A percentile compares a stretch with the other conserved stretches of the same genome.
phyloP scores from a whole-genome alignment of 2,329 filamentous ascomycete species.

The Harringtonia aguacate region DNA sequence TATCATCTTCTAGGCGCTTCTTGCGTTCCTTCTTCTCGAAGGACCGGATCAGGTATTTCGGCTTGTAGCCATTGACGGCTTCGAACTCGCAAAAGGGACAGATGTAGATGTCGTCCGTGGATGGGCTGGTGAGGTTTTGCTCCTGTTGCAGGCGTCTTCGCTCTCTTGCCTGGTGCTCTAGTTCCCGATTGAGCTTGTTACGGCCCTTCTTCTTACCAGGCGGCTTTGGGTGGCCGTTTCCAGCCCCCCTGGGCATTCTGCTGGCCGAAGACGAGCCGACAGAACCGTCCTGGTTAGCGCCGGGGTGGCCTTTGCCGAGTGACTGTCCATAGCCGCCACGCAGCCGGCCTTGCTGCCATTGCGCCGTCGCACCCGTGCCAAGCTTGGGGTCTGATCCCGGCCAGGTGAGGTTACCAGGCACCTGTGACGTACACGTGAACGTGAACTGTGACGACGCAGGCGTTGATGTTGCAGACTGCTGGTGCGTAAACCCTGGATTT shows the following conservation, averaged over 20 bases:
- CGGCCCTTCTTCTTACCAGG: slow-evolving; percentile 48
- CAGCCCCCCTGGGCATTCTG: background rate
- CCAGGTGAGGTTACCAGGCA: slow-evolving; percentile 72
- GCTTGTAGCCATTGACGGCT: slow-evolving; percentile 81
- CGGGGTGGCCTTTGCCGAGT: background rate
- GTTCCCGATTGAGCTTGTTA: slow-evolving; percentile 58
- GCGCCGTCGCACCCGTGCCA: background rate
- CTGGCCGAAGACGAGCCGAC: background rate
- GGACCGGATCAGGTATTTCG: slow-evolving; percentile 72
- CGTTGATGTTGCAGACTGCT: slow-evolving; percentile 44
- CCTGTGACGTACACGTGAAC: slow-evolving; percentile 88
- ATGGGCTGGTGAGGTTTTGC: slow-evolving; percentile 65
- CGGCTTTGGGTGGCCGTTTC: slow-evolving; percentile 13
- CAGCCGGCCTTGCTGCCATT: slow-evolving; percentile 4
- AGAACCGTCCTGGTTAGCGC: background rate
- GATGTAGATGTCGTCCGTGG: slow-evolving; percentile 74
- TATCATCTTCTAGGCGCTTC: slow-evolving; percentile 72
- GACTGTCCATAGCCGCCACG: background rate
- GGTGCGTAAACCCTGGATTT: slow-evolving; percentile 69
- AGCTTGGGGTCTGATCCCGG: slow-evolving; percentile 9
- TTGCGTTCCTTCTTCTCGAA: slow-evolving; percentile 93
- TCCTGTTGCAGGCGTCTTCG: slow-evolving; percentile 69
- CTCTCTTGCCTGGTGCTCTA: slow-evolving; percentile 63
- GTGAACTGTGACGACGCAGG: slow-evolving; percentile 84
- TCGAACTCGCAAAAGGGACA: slow-evolving; percentile 99